Evolutionary conservation across 257 asterid genomes (phyloP).

Genomic region (Mentha longifolia): DNA sequence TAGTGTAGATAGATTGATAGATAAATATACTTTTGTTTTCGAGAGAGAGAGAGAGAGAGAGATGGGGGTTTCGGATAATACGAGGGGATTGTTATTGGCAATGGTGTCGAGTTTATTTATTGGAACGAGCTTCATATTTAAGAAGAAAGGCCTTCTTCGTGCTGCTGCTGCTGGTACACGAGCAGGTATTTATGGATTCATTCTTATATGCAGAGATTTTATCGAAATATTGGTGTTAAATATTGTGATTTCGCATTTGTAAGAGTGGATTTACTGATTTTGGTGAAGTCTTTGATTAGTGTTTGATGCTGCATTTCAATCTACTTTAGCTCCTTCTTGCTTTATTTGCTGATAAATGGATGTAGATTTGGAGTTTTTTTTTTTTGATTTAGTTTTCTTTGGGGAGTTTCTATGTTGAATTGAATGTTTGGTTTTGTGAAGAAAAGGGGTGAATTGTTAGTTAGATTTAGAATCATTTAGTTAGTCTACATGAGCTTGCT

Average conservation of each 20-base stretch:
- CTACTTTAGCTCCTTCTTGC: neutral
- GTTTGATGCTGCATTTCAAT: neutral
- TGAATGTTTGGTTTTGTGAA: slow-evolving; percentile 12
- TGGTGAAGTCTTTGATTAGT: neutral
- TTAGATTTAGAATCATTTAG: neutral
- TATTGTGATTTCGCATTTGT: neutral
- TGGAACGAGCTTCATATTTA: slow-evolving; percentile 85
- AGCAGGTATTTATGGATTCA: slow-evolving; percentile 42
- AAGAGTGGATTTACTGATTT: neutral
- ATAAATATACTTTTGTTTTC: neutral
- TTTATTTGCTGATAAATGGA: slow-evolving; percentile 6
- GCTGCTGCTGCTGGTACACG: slow-evolving; percentile 86
- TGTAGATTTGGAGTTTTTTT: slow-evolving; percentile 27
- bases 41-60: slow-evolving; percentile 29
- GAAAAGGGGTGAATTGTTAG: neutral
- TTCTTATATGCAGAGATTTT: neutral
- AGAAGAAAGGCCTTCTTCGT: slow-evolving; percentile 92
- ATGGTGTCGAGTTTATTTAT: slow-evolving; percentile 89
- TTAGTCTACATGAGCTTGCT: slow-evolving; percentile 12
- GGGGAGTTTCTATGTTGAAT: neutral
- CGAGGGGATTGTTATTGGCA: slow-evolving; percentile 78
- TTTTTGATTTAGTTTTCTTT: neutral
- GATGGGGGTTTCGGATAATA: slow-evolving; percentile 74
- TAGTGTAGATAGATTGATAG: neutral
- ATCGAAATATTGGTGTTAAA: neutral